phyloP scores from a whole-genome alignment of 768 basidiomycete genomes.

The Mycena galericulata region DNA sequence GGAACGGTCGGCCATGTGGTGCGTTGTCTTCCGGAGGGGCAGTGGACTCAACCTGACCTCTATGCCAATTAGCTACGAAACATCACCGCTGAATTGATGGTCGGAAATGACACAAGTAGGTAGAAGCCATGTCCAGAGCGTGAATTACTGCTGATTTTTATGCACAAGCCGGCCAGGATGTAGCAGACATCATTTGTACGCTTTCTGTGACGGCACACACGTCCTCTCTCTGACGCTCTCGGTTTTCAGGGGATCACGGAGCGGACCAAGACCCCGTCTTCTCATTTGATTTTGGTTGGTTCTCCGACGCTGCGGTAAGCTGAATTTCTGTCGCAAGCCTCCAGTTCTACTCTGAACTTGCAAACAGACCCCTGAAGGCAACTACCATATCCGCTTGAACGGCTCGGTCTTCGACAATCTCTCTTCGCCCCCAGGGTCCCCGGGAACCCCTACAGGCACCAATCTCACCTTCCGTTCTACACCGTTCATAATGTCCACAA shows the following conservation, averaged over 20 bases:
- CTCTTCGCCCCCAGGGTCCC: not conserved
- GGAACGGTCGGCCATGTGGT: not conserved
- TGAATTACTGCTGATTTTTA: not conserved
- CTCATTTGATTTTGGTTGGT: not conserved
- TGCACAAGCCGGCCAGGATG: not conserved
- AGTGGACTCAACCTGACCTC: not conserved
- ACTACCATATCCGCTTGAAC: constrained; percentile 22
- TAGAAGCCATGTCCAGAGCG: not conserved
- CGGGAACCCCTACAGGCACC: not conserved
- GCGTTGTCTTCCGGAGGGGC: not conserved
- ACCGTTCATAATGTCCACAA: not conserved
- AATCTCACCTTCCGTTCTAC: not conserved
- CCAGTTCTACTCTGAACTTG: not conserved
- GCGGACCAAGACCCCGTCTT: not conserved
- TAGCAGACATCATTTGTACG: constrained; percentile 10
- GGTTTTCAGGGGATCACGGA: not conserved
- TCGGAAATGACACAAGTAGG: not conserved
- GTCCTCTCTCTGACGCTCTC: not conserved
- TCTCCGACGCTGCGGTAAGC: not conserved
- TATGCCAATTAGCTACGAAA: not conserved
- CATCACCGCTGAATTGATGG: constrained; percentile 16
- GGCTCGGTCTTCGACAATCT: constrained; percentile 1
- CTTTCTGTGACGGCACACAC: too few species aligned
- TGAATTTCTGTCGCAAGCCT: not conserved
- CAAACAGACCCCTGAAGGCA: constrained; percentile 6